A percentile compares a stretch with the other conserved stretches of the same genome.
These are phyloP conservation scores for Gaeumannomyces sp. DNA, from an alignment of 2,329 filamentous ascomycete genomes.

Conservation along the genomic window DNA sequence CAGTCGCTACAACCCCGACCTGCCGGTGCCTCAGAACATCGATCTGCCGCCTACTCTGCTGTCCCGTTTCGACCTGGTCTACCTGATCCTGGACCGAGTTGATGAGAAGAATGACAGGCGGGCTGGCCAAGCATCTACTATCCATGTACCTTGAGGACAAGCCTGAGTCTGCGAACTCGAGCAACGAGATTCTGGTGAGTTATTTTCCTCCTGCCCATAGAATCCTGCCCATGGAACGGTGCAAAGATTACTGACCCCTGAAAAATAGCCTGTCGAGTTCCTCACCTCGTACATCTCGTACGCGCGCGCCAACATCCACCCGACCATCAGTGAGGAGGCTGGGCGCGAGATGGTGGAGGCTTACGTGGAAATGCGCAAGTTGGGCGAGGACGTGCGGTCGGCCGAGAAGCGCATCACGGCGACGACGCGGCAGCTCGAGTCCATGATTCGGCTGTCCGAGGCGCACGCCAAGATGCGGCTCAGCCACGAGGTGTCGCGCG, in stretches of 20 bases:
- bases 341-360: constrained; percentile 77
- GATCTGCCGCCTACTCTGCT: constrained; percentile 91
- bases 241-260: not conserved
- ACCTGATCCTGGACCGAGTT: constrained; percentile 88
- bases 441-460: constrained; percentile 95
- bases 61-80: constrained; percentile 94
- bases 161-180: constrained; percentile 72
- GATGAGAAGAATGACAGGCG: constrained; percentile 86
- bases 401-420: constrained; percentile 95
- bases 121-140: constrained; percentile 83
- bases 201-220: constrained; percentile 14
- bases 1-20: constrained; percentile 92
- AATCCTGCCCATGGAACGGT: not conserved
- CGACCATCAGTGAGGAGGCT: constrained; percentile 71
- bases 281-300: constrained; percentile 97
- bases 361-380: constrained; percentile 91
- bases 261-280: constrained; percentile 75
- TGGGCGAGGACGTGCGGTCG: constrained; percentile 80
- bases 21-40: constrained; percentile 96
- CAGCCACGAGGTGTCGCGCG: constrained; percentile 63
- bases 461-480: constrained; percentile 98
- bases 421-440: constrained; percentile 92
- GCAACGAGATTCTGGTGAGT: constrained; percentile 72
- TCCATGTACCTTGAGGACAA: constrained; percentile 96
- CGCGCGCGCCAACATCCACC: constrained; percentile 79